These are phyloP conservation scores for Collybia sordida DNA, from an alignment of 768 basidiomycete species.

Conservation along the genomic window DNA sequence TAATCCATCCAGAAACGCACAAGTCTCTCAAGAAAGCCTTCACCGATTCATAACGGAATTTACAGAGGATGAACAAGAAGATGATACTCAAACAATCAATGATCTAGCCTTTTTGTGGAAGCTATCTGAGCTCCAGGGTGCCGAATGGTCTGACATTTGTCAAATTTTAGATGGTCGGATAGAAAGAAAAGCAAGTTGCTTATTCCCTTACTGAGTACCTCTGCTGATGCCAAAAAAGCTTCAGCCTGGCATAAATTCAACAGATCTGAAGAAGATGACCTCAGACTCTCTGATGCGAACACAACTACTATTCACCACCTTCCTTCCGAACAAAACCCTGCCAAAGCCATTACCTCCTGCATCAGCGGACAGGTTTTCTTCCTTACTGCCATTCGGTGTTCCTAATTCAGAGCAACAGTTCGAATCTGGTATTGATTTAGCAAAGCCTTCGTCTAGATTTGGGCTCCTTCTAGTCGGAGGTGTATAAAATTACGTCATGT, in stretches of 20 bases:
- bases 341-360: constrained; percentile 15
- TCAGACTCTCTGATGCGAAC: constrained; percentile 51
- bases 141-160: constrained; percentile 26
- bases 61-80: constrained; percentile 25
- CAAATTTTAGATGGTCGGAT: constrained; percentile 26
- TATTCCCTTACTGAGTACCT: background rate
- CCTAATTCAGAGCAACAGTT: constrained; percentile 54
- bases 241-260: constrained; percentile 8
- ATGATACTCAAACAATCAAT: constrained; percentile 29
- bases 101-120: constrained; percentile 53
- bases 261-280: constrained; percentile 16
- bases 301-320: constrained; percentile 60
- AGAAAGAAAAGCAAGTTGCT: constrained; percentile 9
- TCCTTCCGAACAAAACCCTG: constrained; percentile 39
- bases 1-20: constrained; percentile 30
- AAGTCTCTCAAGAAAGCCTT: constrained; percentile 38
- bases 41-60: constrained; percentile 36
- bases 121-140: constrained; percentile 33
- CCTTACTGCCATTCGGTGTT: constrained; percentile 52
- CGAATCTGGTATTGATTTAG: constrained; percentile 60
- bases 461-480: constrained; percentile 68
- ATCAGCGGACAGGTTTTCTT: constrained; percentile 33
- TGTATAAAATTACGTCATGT: constrained; percentile 15
- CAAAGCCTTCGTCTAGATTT: constrained; percentile 73
- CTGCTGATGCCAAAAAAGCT: constrained; percentile 13